Conservation (phyloP, 2,329 filamentous ascomycete genomes). For the Beauveria australis region DNA sequence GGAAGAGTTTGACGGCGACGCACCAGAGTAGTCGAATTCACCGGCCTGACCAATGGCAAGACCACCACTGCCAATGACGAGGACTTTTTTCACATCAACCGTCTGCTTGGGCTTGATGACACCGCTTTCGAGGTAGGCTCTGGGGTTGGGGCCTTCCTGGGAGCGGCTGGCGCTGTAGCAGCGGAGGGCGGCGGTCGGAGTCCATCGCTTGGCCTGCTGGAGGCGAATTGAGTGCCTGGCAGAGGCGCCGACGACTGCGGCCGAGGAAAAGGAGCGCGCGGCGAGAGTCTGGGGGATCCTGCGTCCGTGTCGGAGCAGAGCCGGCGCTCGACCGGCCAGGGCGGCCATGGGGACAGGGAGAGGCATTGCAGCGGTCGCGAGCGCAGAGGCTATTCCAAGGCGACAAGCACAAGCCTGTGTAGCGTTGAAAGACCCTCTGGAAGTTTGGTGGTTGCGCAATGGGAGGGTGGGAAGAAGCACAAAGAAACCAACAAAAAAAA, state of each 20-base stretch:
- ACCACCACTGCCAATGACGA: constrained; percentile 93
- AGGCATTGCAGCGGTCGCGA: constrained; percentile 26
- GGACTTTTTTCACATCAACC: constrained; percentile 90
- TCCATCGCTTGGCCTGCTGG: constrained; percentile 35
- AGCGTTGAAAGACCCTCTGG: neutral
- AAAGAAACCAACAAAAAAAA: neutral
- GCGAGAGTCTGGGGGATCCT: constrained; percentile 38
- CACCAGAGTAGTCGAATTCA: constrained; percentile 98
- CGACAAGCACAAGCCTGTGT: neutral
- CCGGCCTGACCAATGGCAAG: constrained; percentile 95
- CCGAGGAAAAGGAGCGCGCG: constrained; percentile 35
- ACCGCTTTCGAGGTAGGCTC: constrained; percentile 84
- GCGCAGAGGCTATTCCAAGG: neutral
- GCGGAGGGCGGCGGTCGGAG: constrained; percentile 38
- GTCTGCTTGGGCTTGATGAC: constrained; percentile 70
- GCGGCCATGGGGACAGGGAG: constrained; percentile 28
- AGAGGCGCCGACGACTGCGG: constrained; percentile 23
- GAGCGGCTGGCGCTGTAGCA: constrained; percentile 35
- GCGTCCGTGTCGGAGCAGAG: constrained; percentile 47
- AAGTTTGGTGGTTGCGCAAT: neutral
- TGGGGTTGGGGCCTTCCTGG: constrained; percentile 68
- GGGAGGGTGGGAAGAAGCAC: neutral
- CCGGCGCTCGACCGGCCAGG: constrained; percentile 49
- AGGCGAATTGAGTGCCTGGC: constrained; percentile 26
- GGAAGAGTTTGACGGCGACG: constrained; percentile 25